Percentiles rank a stretch among this genome's conserved stretches.
Conservation (phyloP, 768 basidiomycete species). For the Panaeolus cyanescens region DNA sequence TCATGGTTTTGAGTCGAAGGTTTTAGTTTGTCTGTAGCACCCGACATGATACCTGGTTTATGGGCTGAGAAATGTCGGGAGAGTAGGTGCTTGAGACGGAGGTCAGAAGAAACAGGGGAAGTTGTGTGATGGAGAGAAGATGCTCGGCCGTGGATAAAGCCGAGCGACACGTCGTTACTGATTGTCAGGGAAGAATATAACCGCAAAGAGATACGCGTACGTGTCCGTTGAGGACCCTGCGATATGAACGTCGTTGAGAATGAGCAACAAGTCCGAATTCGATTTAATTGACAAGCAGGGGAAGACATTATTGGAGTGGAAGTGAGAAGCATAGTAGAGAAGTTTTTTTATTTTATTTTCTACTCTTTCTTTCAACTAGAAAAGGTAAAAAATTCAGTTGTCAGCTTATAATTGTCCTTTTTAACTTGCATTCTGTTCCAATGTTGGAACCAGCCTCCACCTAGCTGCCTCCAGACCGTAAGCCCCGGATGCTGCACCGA, state of each 20-base stretch:
- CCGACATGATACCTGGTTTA: not conserved
- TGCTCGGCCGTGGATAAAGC: conserved; percentile 1
- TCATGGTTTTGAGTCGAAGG: not conserved
- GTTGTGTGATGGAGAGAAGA: not conserved
- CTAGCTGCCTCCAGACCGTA: not conserved
- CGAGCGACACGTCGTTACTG: conserved; percentile 1
- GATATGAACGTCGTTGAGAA: not conserved
- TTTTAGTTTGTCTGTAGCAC: not conserved
- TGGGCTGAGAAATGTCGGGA: not conserved
- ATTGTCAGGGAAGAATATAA: conserved; percentile 4
- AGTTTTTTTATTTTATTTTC: not conserved
- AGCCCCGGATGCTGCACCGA: not conserved
- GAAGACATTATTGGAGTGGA: not conserved
- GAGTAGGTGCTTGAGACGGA: not conserved
- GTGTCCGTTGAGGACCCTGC: not conserved
- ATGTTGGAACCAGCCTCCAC: not conserved
- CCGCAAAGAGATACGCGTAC: conserved; percentile 1
- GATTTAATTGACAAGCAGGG: not conserved
- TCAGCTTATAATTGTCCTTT: not conserved
- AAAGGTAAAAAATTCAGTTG: not conserved
- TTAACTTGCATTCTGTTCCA: not conserved
- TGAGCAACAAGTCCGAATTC: not conserved
- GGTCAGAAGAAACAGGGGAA: not conserved
- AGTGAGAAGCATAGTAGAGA: not conserved
- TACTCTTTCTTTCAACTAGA: not conserved